Evolutionary conservation across 305 asterid genomes (phyloP).

Genomic region (Solanum hybrid): DNA sequence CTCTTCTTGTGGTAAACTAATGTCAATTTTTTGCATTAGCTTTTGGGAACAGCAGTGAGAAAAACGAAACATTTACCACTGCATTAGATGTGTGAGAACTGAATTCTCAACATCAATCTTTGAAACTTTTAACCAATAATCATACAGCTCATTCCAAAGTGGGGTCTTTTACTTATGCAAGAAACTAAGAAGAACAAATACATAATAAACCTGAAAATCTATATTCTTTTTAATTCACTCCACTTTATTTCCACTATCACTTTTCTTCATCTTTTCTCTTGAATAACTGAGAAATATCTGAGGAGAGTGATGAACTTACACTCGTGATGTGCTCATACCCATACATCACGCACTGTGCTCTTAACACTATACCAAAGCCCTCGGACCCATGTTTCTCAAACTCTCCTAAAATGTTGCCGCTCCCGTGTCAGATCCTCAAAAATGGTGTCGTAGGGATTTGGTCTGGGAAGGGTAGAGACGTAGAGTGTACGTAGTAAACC

Average conservation of each 20-base stretch:
- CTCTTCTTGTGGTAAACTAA: neutral
- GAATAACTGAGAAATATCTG: neutral
- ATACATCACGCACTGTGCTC: neutral
- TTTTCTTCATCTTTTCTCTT: neutral
- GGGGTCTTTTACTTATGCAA: neutral
- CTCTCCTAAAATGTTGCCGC: neutral
- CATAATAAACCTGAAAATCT: neutral
- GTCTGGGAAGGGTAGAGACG: neutral
- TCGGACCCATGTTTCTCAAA: neutral
- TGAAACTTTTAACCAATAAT: neutral
- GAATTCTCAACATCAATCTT: neutral
- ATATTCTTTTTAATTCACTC: neutral
- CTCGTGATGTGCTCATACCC: neutral
- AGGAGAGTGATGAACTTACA: neutral
- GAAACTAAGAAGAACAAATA: neutral
- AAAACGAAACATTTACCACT: neutral
- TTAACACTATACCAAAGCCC: neutral
- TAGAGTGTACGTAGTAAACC: neutral
- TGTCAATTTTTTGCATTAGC: neutral
- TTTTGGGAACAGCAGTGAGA: neutral
- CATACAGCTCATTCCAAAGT: neutral
- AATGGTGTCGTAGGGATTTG: neutral
- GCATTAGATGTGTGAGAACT: neutral
- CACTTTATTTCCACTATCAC: neutral
- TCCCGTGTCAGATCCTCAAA: neutral